Evolutionary conservation across 257 asterid species (phyloP).

Genomic region (Nicotiana tomentosiformis): DNA sequence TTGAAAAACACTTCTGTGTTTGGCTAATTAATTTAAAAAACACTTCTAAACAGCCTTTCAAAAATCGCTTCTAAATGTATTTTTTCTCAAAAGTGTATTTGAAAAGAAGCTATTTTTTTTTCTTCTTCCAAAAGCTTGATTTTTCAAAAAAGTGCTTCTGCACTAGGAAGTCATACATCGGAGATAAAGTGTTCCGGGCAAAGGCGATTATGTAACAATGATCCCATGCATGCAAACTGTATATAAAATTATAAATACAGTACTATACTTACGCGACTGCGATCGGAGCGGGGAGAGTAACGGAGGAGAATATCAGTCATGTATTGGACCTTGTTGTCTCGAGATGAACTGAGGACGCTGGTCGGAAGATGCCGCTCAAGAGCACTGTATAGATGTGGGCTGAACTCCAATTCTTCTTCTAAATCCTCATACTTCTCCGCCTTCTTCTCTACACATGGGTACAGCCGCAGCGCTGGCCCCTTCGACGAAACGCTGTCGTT

Average conservation of each 20-base stretch:
- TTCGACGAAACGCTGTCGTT: slow-evolving; percentile 40
- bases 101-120: no score
- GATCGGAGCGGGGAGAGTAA: slow-evolving; percentile 71
- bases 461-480: slow-evolving; percentile 46
- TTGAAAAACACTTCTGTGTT: no score
- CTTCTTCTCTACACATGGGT: slow-evolving; percentile 67
- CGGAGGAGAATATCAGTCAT: slow-evolving; percentile 72
- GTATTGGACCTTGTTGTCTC: slow-evolving; percentile 59
- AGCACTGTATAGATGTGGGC: slow-evolving; percentile 63
- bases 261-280: slow-evolving; percentile 49
- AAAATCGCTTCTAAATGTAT: no score
- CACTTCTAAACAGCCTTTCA: no score
- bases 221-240: not conserved
- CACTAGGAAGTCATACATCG: no score
- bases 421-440: slow-evolving; percentile 69
- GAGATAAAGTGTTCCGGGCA: no score
- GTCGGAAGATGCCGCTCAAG: slow-evolving; percentile 77
- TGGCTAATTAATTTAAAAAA: no score
- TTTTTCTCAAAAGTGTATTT: no score
- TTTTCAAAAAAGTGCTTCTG: no score
- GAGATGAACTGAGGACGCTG: slow-evolving; percentile 37
- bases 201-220: not conserved
- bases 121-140: no score
- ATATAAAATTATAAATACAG: not conserved
- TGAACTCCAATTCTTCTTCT: slow-evolving; percentile 49